These are phyloP conservation scores for Exophiala mesophila DNA, from an alignment of 2,329 filamentous ascomycete species.

Conservation along the genomic window DNA sequence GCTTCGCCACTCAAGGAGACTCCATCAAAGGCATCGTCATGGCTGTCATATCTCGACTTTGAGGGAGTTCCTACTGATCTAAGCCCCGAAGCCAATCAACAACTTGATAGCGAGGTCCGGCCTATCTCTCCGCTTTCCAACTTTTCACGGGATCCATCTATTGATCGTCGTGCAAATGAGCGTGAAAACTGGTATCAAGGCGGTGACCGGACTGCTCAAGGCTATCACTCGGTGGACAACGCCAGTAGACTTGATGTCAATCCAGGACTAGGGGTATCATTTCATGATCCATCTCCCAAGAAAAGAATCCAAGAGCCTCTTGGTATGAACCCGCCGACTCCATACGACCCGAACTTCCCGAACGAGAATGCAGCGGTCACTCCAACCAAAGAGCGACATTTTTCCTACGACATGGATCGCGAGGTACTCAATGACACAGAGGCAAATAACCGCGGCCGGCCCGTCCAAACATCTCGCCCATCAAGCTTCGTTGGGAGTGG, in stretches of 20 bases:
- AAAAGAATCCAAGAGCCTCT: slow-evolving; percentile 36
- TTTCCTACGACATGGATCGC: not conserved
- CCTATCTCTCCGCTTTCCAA: slow-evolving; percentile 24
- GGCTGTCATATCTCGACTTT: slow-evolving; percentile 26
- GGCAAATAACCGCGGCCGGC: slow-evolving; percentile 31
- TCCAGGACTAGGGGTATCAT: slow-evolving; percentile 11
- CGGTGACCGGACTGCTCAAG: slow-evolving; percentile 11
- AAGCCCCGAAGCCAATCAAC: slow-evolving; percentile 15
- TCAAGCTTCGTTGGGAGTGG: slow-evolving; percentile 30
- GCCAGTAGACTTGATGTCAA: slow-evolving; percentile 7
- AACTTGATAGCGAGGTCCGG: slow-evolving; percentile 20
- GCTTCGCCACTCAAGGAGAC: slow-evolving; percentile 15
- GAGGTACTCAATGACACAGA: slow-evolving; percentile 23
- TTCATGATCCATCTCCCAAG: slow-evolving; percentile 14
- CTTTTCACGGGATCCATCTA: slow-evolving; percentile 17
- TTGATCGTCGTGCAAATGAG: slow-evolving; percentile 10
- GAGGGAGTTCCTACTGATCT: slow-evolving; percentile 24
- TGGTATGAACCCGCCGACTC: slow-evolving; percentile 44
- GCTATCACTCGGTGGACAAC: slow-evolving; percentile 7
- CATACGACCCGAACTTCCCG: slow-evolving; percentile 30
- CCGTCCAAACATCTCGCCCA: slow-evolving; percentile 14
- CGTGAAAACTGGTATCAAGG: slow-evolving; percentile 21
- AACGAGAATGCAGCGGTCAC: slow-evolving; percentile 22
- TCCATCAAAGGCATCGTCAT: slow-evolving; percentile 20
- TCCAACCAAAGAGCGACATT: not conserved